Evolutionary conservation across 2,329 filamentous ascomycete genomes (phyloP).

Genomic region (Emmonsiellopsis sp.): DNA sequence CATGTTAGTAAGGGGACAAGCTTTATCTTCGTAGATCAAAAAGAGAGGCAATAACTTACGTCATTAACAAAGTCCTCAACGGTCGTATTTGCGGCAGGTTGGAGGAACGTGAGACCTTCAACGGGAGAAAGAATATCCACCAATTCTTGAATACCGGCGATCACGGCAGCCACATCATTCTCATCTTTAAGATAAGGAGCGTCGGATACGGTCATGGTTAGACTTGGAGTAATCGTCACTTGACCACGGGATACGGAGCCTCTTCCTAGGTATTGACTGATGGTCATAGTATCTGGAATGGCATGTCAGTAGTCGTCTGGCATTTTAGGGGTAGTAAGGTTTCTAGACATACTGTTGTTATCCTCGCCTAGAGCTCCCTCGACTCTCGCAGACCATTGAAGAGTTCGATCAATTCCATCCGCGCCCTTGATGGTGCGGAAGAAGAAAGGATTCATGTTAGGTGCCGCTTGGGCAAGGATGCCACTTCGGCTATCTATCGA

Average conservation of each 20-base stretch:
- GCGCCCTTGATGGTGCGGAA: background rate
- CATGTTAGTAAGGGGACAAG: slow-evolving; percentile 23
- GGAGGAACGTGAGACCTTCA: slow-evolving; percentile 47
- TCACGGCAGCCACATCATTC: slow-evolving; percentile 40
- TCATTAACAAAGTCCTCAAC: slow-evolving; percentile 49
- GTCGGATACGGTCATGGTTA: slow-evolving; percentile 3
- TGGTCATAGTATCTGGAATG: slow-evolving; percentile 39
- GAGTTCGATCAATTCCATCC: slow-evolving; percentile 4
- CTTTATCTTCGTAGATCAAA: slow-evolving; percentile 4
- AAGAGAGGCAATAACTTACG: background rate
- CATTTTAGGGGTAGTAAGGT: background rate
- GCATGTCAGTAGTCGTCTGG: background rate
- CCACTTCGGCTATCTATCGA: slow-evolving; percentile 10
- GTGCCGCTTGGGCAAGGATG: slow-evolving; percentile 13
- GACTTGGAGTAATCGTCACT: background rate
- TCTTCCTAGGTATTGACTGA: slow-evolving; percentile 35
- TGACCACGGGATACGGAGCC: background rate
- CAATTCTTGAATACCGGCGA: slow-evolving; percentile 54
- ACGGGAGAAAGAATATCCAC: slow-evolving; percentile 46
- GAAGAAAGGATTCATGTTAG: slow-evolving; percentile 5
- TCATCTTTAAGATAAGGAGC: slow-evolving; percentile 3
- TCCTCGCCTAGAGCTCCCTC: background rate
- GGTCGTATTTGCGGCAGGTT: slow-evolving; percentile 44
- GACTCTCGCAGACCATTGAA: slow-evolving; percentile 7
- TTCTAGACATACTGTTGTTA: background rate